These are phyloP conservation scores for Cladosporium cucumerinum DNA, from an alignment of 2,329 filamentous ascomycete genomes.

Conservation along the genomic window DNA sequence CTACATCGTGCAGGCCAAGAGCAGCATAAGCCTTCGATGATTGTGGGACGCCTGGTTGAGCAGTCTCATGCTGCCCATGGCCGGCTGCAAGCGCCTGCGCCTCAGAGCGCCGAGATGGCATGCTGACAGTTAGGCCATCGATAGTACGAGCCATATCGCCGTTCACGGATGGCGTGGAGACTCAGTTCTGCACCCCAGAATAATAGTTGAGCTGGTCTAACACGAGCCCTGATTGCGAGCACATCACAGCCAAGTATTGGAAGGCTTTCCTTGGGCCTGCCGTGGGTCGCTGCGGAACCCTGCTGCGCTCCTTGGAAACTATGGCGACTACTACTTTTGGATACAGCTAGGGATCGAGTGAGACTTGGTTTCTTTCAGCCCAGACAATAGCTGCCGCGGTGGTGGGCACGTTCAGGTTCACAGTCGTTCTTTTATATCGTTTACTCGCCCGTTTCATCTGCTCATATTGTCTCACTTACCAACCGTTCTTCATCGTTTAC, in stretches of 20 bases:
- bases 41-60: not conserved
- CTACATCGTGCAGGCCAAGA: conserved; percentile 13
- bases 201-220: not conserved
- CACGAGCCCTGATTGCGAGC: not conserved
- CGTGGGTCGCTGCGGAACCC: conserved; percentile 6
- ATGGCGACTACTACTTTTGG: conserved; percentile 13
- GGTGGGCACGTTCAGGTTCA: not conserved
- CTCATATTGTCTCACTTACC: conserved; percentile 6
- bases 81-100: conserved; percentile 4
- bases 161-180: not conserved
- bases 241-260: conserved; percentile 1
- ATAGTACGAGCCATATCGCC: not conserved
- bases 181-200: not conserved
- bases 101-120: not conserved
- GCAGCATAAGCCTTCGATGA: not conserved
- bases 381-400: conserved; percentile 3
- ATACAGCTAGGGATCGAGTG: not conserved
- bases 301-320: conserved; percentile 12
- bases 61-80: not conserved
- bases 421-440: conserved; percentile 9
- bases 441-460: not conserved
- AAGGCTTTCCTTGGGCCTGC: not conserved
- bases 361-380: not conserved
- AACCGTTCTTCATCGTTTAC: not conserved
- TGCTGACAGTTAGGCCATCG: not conserved